phyloP scores from a whole-genome alignment of 73 alveolate species.

The Tetrahymena borealis region DNA sequence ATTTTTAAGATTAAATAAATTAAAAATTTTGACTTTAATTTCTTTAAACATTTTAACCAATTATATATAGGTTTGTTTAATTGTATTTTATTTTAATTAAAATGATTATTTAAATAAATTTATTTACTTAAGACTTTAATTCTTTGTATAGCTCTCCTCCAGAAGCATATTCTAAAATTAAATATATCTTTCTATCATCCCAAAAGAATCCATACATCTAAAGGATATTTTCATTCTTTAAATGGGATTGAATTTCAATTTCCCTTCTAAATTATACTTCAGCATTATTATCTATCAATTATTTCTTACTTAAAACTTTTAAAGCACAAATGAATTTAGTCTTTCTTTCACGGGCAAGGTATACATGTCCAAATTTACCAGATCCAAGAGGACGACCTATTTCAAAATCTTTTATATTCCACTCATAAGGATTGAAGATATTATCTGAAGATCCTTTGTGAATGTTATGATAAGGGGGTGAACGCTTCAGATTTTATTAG shows the following conservation, averaged over 20 bases:
- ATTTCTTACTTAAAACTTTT: slow-evolving; percentile 61
- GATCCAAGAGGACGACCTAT: slow-evolving; percentile 51
- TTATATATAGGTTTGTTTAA: no score
- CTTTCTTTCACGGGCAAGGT: slow-evolving; percentile 53
- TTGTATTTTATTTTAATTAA: not conserved
- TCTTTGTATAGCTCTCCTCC: slow-evolving; percentile 68
- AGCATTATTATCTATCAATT: slow-evolving; percentile 35
- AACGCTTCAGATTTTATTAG: not conserved
- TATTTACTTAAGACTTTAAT: slow-evolving; percentile 19
- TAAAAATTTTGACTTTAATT: no score
- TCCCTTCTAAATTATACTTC: slow-evolving; percentile 67
- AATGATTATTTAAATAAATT: not conserved
- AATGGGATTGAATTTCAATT: slow-evolving; percentile 73
- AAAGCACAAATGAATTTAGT: slow-evolving; percentile 70
- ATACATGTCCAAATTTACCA: slow-evolving; percentile 66
- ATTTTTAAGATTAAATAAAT: no score
- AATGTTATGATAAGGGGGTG: not conserved
- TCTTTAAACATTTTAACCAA: no score
- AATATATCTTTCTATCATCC: slow-evolving; percentile 65
- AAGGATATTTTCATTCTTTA: slow-evolving; percentile 69
- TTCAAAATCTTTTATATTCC: slow-evolving; percentile 47
- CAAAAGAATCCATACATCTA: slow-evolving; percentile 72
- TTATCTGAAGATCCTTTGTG: not conserved
- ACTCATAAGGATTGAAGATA: slow-evolving; percentile 48
- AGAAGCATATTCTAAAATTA: slow-evolving; percentile 80